Evolutionary conservation across 2,329 filamentous ascomycete species (phyloP).

Genomic region (Trichoderma afroharzianum): DNA sequence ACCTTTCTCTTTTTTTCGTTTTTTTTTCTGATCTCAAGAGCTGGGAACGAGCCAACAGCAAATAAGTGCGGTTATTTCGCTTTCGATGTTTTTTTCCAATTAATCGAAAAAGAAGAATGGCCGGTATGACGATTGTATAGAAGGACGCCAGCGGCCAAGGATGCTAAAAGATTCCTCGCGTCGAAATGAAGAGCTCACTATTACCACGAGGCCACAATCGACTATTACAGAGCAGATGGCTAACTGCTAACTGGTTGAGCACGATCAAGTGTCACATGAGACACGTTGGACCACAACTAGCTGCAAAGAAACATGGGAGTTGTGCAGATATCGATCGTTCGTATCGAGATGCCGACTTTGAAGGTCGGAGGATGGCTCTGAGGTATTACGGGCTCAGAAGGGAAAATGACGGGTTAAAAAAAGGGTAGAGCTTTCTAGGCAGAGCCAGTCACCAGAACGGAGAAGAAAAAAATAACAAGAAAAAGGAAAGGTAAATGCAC

Average conservation of each 20-base stretch:
- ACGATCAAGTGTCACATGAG: constrained; percentile 31
- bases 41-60: constrained; percentile 4
- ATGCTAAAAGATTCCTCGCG: constrained; percentile 40
- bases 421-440: constrained; percentile 24
- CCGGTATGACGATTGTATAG: constrained; percentile 31
- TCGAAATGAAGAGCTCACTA: constrained; percentile 40
- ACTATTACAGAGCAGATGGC: constrained; percentile 25
- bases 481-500: constrained; percentile 29
- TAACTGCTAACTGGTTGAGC: constrained; percentile 21
- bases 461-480: constrained; percentile 26
- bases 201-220: constrained; percentile 41
- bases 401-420: constrained; percentile 27
- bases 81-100: not conserved
- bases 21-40: not conserved
- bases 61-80: not conserved
- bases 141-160: constrained; percentile 57
- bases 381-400: constrained; percentile 29
- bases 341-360: constrained; percentile 19
- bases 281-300: constrained; percentile 32
- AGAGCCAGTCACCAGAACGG: constrained; percentile 23
- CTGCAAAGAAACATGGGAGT: constrained; percentile 33
- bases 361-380: constrained; percentile 19
- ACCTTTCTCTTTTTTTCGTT: not conserved
- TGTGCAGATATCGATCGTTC: constrained; percentile 23
- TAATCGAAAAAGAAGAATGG: constrained; percentile 1